Conservation (phyloP, 208 protist species). For the Trypanosoma platydactyli region DNA sequence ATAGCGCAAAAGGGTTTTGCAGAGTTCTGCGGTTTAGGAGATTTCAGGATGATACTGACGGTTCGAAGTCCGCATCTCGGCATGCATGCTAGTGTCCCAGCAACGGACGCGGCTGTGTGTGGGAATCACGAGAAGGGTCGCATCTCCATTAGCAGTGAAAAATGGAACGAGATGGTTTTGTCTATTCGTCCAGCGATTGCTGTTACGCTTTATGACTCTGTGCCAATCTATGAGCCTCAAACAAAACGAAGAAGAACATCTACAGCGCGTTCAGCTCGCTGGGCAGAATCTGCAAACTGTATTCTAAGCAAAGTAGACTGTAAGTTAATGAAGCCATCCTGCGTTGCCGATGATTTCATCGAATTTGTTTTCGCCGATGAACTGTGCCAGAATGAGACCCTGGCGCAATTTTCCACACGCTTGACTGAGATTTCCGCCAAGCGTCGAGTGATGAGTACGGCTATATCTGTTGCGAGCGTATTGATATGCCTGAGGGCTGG, state of each 20-base stretch:
- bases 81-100: conserved; percentile 53
- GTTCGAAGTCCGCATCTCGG: conserved; percentile 67
- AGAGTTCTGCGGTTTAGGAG: conserved; percentile 58
- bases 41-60: conserved; percentile 60
- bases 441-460: conserved; percentile 39
- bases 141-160: conserved; percentile 36
- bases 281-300: conserved; percentile 24
- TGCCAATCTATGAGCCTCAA: conserved; percentile 46
- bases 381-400: conserved; percentile 36
- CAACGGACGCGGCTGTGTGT: conserved; percentile 47
- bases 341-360: conserved; percentile 26
- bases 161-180: conserved; percentile 59
- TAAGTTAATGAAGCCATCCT: conserved; percentile 31
- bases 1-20: conserved; percentile 38
- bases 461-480: conserved; percentile 41
- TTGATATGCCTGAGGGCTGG: conserved; percentile 44
- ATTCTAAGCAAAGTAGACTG: conserved; percentile 5
- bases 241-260: conserved; percentile 44
- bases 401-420: conserved; percentile 33
- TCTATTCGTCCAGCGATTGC: conserved; percentile 47
- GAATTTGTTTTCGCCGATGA: conserved; percentile 28
- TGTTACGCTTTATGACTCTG: conserved; percentile 55
- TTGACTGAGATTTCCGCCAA: conserved; percentile 30
- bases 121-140: conserved; percentile 74
- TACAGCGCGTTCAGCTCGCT: conserved; percentile 37